Conservation (phyloP, 768 basidiomycete species). For the Boletales sp. region DNA sequence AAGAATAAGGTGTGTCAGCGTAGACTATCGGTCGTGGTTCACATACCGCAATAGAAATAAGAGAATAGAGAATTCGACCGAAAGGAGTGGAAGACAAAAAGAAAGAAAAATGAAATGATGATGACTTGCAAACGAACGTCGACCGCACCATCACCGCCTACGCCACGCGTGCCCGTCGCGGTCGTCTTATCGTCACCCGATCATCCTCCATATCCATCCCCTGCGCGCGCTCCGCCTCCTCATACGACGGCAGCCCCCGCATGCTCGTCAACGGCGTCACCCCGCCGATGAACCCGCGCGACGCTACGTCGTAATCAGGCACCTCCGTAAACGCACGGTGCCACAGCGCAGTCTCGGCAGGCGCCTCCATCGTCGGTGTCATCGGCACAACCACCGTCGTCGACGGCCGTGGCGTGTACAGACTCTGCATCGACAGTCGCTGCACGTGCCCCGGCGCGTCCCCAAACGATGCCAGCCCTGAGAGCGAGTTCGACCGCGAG, state of each 20-base stretch:
- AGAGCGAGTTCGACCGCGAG: constrained; percentile 35
- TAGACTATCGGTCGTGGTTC: no score
- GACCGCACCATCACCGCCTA: not conserved
- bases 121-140: no score
- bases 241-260: constrained; percentile 82
- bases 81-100: no score
- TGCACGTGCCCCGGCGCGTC: not conserved
- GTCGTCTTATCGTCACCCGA: constrained; percentile 7
- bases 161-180: not conserved
- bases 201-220: not conserved
- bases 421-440: constrained; percentile 1
- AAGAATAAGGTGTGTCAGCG: no score
- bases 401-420: not conserved
- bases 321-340: constrained; percentile 72
- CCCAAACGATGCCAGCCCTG: constrained; percentile 22
- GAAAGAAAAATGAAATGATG: no score
- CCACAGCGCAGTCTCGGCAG: constrained; percentile 37
- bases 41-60: no score
- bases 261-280: constrained; percentile 80
- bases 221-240: constrained; percentile 47
- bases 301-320: constrained; percentile 82
- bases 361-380: constrained; percentile 1
- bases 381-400: not conserved
- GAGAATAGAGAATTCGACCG: no score
- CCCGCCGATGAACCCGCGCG: constrained; percentile 86